phyloP scores from a whole-genome alignment of 2,329 filamentous ascomycete genomes.

The Ploettnerulaceae sp. region DNA sequence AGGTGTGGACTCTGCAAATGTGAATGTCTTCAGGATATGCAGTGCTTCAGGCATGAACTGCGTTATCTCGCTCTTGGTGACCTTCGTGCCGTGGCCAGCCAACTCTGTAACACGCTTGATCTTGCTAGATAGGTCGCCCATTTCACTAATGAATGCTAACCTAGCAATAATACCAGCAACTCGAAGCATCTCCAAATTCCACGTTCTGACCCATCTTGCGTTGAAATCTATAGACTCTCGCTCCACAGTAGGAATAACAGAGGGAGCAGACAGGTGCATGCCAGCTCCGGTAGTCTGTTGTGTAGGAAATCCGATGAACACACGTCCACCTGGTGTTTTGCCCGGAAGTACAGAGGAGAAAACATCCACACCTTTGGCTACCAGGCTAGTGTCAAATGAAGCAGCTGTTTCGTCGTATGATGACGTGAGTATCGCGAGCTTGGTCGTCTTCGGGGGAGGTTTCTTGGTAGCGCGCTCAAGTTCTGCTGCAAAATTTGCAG shows the following conservation, averaged over 20 bases:
- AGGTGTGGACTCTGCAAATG: conserved; percentile 84
- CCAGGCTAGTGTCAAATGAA: conserved; percentile 41
- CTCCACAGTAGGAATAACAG: conserved; percentile 94
- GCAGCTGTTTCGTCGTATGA: conserved; percentile 78
- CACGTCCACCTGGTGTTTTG: conserved; percentile 73
- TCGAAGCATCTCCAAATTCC: conserved; percentile 91
- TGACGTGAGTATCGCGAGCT: conserved; percentile 81
- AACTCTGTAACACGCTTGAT: conserved; percentile 44
- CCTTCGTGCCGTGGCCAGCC: conserved; percentile 42
- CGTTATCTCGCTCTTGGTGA: conserved; percentile 58
- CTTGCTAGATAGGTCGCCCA: conserved; percentile 66
- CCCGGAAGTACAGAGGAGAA: conserved; percentile 87
- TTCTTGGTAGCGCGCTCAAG: conserved; percentile 96
- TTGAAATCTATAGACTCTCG: conserved; percentile 96
- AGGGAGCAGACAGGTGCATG: conserved; percentile 91
- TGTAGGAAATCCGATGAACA: conserved; percentile 97
- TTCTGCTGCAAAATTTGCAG: conserved; percentile 70
- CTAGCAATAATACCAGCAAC: conserved; percentile 87
- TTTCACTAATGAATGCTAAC: conserved; percentile 82
- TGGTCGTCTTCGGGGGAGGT: conserved; percentile 82
- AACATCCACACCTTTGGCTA: conserved; percentile 64
- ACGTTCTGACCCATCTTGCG: conserved; percentile 86
- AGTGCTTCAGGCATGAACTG: conserved; percentile 72
- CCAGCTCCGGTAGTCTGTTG: conserved; percentile 93
- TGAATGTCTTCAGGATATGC: conserved; percentile 82